These are phyloP conservation scores for Coemansia sp. DNA, from an alignment of 192 early-diverging fungal genomes.

Conservation along the genomic window DNA sequence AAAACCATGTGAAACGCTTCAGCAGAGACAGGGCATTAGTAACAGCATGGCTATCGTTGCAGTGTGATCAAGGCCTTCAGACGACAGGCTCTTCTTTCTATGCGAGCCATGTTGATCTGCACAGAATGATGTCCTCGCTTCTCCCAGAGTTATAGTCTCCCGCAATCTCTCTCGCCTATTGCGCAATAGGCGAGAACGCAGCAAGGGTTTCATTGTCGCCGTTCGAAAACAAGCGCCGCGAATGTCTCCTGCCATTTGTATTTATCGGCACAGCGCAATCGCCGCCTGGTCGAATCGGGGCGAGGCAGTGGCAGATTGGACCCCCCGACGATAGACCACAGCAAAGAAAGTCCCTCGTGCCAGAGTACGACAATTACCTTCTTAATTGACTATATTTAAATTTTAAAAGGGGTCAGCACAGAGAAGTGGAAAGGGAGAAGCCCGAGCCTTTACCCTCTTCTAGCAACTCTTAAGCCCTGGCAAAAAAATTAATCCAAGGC, in stretches of 20 bases:
- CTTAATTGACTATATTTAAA: slow-evolving; percentile 40
- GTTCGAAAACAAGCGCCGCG: background rate
- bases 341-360: background rate
- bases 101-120: background rate
- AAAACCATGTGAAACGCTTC: background rate
- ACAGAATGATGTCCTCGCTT: background rate
- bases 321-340: background rate
- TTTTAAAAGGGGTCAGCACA: slow-evolving; percentile 40
- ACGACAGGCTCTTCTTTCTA: background rate
- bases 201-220: background rate
- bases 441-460: slow-evolving; percentile 4
- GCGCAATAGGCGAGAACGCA: background rate
- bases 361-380: slow-evolving; percentile 33
- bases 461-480: slow-evolving; percentile 16
- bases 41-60: background rate
- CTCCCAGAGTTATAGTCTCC: background rate
- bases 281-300: background rate
- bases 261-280: background rate
- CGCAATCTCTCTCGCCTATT: background rate
- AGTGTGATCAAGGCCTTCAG: background rate
- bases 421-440: slow-evolving; percentile 46
- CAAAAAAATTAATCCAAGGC: slow-evolving; percentile 6
- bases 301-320: background rate
- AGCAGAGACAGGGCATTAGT: background rate
- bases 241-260: background rate